A percentile compares a stretch with the other conserved stretches of the same genome.
Evolutionary conservation across 164 flowering plant species (phyloP).

Genomic region (Magnolia kwangsiensis): DNA sequence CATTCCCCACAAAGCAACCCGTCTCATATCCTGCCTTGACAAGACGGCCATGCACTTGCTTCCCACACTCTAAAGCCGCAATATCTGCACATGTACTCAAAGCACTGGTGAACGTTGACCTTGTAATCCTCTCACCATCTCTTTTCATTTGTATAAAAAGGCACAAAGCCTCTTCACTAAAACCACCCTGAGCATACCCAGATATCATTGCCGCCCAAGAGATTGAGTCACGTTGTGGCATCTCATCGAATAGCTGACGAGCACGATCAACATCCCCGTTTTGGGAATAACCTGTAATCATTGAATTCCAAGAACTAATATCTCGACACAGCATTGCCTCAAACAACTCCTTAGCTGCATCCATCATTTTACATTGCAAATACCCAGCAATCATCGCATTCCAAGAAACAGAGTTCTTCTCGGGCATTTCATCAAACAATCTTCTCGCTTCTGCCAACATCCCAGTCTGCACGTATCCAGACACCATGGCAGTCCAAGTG

Average conservation of each 20-base stretch:
- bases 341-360: conserved; percentile 67
- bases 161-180: conserved; percentile 61
- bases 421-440: conserved; percentile 77
- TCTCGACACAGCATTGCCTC: conserved; percentile 71
- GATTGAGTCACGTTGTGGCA: conserved; percentile 75
- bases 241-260: conserved; percentile 56
- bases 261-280: conserved; percentile 57
- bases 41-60: conserved; percentile 68
- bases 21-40: conserved; percentile 72
- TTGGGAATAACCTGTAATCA: conserved; percentile 90
- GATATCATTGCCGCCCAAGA: conserved; percentile 97
- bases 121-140: conserved; percentile 54
- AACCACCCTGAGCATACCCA: conserved; percentile 72
- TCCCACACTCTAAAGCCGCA: conserved; percentile 77
- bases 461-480: conserved; percentile 82
- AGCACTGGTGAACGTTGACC: conserved; percentile 64
- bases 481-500: conserved; percentile 90
- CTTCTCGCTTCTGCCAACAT: conserved; percentile 62
- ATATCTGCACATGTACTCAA: conserved; percentile 78
- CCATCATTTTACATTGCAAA: conserved; percentile 55
- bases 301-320: conserved; percentile 87
- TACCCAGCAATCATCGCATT: conserved; percentile 91
- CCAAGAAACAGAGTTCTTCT: conserved; percentile 75
- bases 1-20: conserved; percentile 82
- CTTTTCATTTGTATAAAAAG: conserved; percentile 67